Evolutionary conservation across 208 protist genomes (phyloP).

Genomic region (Leishmania turanica): DNA sequence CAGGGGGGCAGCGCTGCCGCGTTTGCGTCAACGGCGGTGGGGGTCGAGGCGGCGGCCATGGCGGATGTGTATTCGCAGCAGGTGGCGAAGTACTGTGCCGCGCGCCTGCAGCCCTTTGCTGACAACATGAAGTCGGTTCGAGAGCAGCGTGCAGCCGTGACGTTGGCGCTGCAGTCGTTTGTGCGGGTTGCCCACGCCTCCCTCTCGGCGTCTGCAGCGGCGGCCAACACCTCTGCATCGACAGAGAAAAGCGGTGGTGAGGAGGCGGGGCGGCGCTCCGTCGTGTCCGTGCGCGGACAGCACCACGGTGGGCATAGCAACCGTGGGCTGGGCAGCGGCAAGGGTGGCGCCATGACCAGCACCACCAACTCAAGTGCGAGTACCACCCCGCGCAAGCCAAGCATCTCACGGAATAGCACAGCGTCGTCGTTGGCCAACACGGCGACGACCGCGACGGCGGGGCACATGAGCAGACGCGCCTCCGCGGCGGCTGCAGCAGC

Average conservation of each 20-base stretch:
- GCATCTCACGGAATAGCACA: constrained; percentile 15
- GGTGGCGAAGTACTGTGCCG: constrained; percentile 58
- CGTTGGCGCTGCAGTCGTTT: constrained; percentile 48
- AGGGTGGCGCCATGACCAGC: neutral
- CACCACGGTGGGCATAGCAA: constrained; percentile 13
- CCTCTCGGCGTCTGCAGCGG: constrained; percentile 4
- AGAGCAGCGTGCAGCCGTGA: constrained; percentile 42
- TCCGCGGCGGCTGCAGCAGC: constrained; percentile 13
- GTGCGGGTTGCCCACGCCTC: constrained; percentile 10
- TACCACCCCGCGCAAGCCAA: constrained; percentile 26
- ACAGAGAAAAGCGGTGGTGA: neutral
- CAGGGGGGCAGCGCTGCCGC: neutral
- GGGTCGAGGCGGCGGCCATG: neutral
- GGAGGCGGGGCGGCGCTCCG: neutral
- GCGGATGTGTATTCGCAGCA: constrained; percentile 35
- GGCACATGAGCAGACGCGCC: constrained; percentile 10
- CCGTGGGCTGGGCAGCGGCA: constrained; percentile 13
- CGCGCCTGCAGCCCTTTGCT: constrained; percentile 53
- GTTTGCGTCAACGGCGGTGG: neutral
- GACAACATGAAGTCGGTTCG: constrained; percentile 55
- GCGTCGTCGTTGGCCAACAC: constrained; percentile 24
- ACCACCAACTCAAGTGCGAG: constrained; percentile 18
- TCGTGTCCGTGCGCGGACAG: neutral
- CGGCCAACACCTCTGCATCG: constrained; percentile 2
- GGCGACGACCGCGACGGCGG: neutral